A percentile compares a stretch with the other conserved stretches of the same genome.
These are phyloP conservation scores for Tuber aestivum DNA, from an alignment of 495 filamentous ascomycete species.

Conservation along the genomic window DNA sequence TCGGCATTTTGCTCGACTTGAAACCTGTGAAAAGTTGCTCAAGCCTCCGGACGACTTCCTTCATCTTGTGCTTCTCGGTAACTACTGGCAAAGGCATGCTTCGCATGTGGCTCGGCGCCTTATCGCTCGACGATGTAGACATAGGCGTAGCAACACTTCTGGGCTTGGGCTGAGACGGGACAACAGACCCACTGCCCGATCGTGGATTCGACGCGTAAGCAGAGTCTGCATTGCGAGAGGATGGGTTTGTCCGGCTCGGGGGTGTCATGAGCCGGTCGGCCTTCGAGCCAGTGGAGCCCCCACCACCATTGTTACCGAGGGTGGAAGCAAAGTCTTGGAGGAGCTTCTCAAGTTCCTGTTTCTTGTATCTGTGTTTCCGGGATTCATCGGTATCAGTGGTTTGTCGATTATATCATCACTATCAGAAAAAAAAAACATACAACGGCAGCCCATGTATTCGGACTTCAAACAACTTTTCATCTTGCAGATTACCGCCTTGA, in stretches of 20 bases:
- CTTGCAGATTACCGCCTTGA: conserved; percentile 54
- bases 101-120: conserved; percentile 23
- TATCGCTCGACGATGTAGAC: conserved; percentile 33
- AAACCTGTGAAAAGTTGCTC: conserved; percentile 72
- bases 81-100: conserved; percentile 7
- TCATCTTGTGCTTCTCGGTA: conserved; percentile 63
- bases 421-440: conserved; percentile 28
- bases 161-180: conserved; percentile 25
- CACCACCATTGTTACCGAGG: conserved; percentile 44
- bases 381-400: conserved; percentile 9
- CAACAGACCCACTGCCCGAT: conserved; percentile 31
- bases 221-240: conserved; percentile 53
- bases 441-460: conserved; percentile 61
- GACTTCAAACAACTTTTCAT: conserved; percentile 71
- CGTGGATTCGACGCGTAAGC: conserved; percentile 67
- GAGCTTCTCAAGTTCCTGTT: conserved; percentile 65
- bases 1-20: conserved; percentile 29
- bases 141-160: conserved; percentile 23
- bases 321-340: conserved; percentile 60
- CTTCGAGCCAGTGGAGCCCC: conserved; percentile 48
- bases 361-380: conserved; percentile 49
- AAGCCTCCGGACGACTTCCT: conserved; percentile 61
- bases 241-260: conserved; percentile 24
- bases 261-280: conserved; percentile 47
- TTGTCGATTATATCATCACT: conserved; percentile 19